Percentiles rank a stretch among this genome's conserved stretches.
Evolutionary conservation across 768 basidiomycete species (phyloP).

Genomic region (Neoboletus brunneissimus): DNA sequence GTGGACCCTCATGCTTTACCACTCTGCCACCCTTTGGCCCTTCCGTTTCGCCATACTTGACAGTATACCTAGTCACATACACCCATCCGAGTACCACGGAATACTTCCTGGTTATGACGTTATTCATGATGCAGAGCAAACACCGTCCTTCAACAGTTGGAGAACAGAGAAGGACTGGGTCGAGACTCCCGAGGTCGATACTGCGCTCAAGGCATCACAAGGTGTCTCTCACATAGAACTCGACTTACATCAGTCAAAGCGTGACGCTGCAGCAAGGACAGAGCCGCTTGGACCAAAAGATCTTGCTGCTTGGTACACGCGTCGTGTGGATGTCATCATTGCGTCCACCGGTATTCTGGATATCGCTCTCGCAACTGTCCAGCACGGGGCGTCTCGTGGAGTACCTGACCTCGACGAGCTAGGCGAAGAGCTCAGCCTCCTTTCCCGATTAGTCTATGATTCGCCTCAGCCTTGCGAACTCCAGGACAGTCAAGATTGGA

Average conservation of each 20-base stretch:
- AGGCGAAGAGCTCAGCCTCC: conserved; percentile 88
- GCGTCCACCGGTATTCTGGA: conserved; percentile 72
- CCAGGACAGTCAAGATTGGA: conserved; percentile 62
- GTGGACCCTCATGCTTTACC: conserved; percentile 53
- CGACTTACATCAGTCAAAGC: conserved; percentile 11
- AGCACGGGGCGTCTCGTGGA: conserved; percentile 82
- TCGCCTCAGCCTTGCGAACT: conserved; percentile 45
- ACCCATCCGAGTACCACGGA: conserved; percentile 58
- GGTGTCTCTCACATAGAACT: conserved; percentile 8
- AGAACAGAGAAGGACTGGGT: conserved; percentile 57
- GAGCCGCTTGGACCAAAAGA: conserved; percentile 26
- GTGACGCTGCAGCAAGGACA: conserved; percentile 2
- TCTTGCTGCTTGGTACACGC: conserved; percentile 73
- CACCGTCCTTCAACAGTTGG: conserved; percentile 39
- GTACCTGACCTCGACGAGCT: conserved; percentile 76
- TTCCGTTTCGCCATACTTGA: conserved; percentile 68
- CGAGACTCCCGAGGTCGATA: conserved; percentile 45
- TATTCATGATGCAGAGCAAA: conserved; percentile 43
- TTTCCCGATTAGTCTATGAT: conserved; percentile 87
- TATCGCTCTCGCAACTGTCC: conserved; percentile 71
- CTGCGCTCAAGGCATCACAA: conserved; percentile 37
- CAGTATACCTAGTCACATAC: conserved; percentile 68
- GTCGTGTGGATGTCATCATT: conserved; percentile 61
- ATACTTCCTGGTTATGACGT: conserved; percentile 64
- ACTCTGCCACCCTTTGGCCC: conserved; percentile 60